Base-by-base conservation (phyloP, 208 protist genomes). In the Leptomonas seymouri region DNA sequence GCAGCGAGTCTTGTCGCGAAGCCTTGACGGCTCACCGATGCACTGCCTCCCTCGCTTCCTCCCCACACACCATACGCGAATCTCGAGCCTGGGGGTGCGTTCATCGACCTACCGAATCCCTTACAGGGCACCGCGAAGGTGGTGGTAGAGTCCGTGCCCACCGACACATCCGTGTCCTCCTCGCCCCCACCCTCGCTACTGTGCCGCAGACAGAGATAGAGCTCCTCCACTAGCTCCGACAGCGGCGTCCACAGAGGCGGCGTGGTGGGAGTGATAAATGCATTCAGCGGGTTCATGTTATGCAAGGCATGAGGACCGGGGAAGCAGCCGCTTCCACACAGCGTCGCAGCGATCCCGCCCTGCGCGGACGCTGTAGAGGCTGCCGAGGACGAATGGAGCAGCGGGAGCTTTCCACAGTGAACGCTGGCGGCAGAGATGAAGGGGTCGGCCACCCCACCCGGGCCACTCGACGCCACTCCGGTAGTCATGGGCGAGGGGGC, bases 251-350 rank as follows among this genome's bases (percentile, higher is more conserved):
- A 94, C 42, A 76, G 62, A 51, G 80, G 81, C 44, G 67, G 79
- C 18, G 76, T 71, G 28, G 76, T 63, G 20, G 85, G 84, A 12
- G 89, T 92, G 42, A 94, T 84, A 46, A 94, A 94, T 36, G 74
- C 78, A 73, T 94, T 94, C 20, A 90, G 54, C 57, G 61, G 69
- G 50, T 73, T 45, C 57, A 66, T 34, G 61, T 45, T 57, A 34
- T 39, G 42, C 36, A 41, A 0, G 53, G 30, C 28, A 12, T 23
- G 48, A 4, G 45, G n/a, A 44, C 28, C 34, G n/a, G 18, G 25
- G 61, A 44, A 15, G 63, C 61, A n/a, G 64, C 36, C 28, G 16
- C 59, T 65, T 5, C 54, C 54, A 31, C 28, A 14, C 34, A 28
- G 54, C 20, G 30, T 59, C 15, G 34, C 42, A 15, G 34, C 9